These are phyloP conservation scores for Wilhelminamyces savonicus DNA, from an alignment of 805 yeast genomes.

Conservation along the genomic window DNA sequence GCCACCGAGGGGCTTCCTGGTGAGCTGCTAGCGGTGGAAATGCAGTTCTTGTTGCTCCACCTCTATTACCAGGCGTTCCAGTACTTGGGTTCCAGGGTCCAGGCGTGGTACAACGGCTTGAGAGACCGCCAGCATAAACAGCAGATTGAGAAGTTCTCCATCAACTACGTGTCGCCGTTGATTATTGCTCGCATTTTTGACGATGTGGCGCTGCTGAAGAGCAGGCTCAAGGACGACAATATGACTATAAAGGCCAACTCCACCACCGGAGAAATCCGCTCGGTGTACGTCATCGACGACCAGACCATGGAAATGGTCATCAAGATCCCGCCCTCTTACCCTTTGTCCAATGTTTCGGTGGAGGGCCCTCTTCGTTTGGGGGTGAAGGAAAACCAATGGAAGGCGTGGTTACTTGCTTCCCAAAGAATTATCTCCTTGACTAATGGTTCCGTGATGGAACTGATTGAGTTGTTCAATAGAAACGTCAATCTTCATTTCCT, in stretches of 20 bases:
- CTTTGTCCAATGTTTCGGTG: conserved; percentile 68
- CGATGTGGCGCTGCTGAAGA: conserved; percentile 40
- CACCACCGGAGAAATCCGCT: conserved; percentile 60
- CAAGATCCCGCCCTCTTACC: conserved; percentile 68
- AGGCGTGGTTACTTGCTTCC: conserved; percentile 89
- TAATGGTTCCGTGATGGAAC: conserved; percentile 64
- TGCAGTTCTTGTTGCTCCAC: conserved; percentile 39
- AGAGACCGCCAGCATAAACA: conserved; percentile 61
- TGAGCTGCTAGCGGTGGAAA: conserved; percentile 22
- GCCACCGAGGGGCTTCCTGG: conserved; percentile 14
- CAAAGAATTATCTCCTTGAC: conserved; percentile 74
- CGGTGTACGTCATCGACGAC: conserved; percentile 76
- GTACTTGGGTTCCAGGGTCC: conserved; percentile 50
- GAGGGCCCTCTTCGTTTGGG: conserved; percentile 79
- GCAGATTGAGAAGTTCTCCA: conserved; percentile 57
- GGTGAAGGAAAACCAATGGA: conserved; percentile 88
- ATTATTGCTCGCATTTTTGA: conserved; percentile 54
- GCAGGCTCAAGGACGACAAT: conserved; percentile 28
- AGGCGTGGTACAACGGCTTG: conserved; percentile 65
- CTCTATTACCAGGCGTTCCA: conserved; percentile 45
- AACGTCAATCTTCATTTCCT: conserved; percentile 82
- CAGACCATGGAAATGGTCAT: conserved; percentile 78
- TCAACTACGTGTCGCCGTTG: conserved; percentile 55
- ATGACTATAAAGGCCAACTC: conserved; percentile 58
- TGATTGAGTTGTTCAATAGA: conserved; percentile 60